Conservation (phyloP, 306 rosid genomes). For the Lablab purpureus region DNA sequence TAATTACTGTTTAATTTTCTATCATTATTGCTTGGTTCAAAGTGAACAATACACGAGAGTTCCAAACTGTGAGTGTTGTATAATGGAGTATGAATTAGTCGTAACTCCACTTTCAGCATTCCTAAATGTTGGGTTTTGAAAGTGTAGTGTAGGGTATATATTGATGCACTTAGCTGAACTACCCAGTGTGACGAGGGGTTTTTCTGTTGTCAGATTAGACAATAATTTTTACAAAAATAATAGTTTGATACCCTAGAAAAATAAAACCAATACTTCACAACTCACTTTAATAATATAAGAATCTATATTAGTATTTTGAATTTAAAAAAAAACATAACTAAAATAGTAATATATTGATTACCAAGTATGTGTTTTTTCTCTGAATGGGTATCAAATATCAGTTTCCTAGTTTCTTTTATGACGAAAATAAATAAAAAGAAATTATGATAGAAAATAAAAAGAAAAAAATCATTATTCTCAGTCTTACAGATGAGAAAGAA, state of each 20-base stretch:
- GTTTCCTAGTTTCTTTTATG: no score
- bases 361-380: no score
- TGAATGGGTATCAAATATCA: no score
- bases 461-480: not conserved
- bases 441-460: not conserved
- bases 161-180: not conserved
- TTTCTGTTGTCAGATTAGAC: not conserved
- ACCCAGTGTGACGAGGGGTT: not conserved
- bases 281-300: no score
- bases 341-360: no score
- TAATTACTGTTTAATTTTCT: not conserved
- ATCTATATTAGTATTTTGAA: no score
- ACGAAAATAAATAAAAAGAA: not conserved
- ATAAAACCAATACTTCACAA: no score
- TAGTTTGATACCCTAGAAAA: no score
- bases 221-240: no score
- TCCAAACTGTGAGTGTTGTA: not conserved
- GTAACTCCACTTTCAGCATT: not conserved
- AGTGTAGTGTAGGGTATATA: not conserved
- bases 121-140: slow-evolving; percentile 8
- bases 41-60: not conserved
- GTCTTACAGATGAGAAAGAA: not conserved
- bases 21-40: not conserved
- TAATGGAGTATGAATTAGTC: not conserved
- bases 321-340: no score